Base-by-base conservation (phyloP, 352 stramenopile genomes). In the Phytopythium ostracodes region DNA sequence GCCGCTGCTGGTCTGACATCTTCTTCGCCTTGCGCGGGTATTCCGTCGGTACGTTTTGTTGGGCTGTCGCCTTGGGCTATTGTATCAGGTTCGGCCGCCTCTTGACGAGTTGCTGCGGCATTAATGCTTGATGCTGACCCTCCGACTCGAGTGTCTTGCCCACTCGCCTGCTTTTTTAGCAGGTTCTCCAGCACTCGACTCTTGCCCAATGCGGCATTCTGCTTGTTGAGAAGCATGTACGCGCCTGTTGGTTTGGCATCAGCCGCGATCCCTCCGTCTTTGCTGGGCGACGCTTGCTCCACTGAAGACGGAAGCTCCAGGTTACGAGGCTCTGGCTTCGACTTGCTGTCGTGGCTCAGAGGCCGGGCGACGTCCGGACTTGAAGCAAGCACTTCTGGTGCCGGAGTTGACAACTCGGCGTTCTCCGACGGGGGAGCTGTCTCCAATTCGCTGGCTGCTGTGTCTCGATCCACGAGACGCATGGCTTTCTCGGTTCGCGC, bases 141-240 rank as follows among this genome's bases (percentile, higher is more conserved):
- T 27, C 22, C 42, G 25, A n/a, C 10, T 42, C 8, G 12, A 4
- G 25, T 17, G 7, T 36, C 47, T 38, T 38, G 25, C 25, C 27
- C 1, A 33, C 31, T 11, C 56, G 36, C 42, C 36, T 74, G 65
- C 58, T 73, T 78, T 18, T 78, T 67, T 12, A 68, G 38, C 22
- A 81, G 60, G 18, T 68, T 79, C 22, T 75, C 70, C 46, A 84
- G 64, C 38, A 79, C 62, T 12, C 71, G 72, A 56, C 56, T 65
- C 63, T 84, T 83, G 5, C 72, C 74, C 6, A 62, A 61, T 4
- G 42, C 66, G 29, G 63, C 36, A 15, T 61, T 59, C 43, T 82
- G 68, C 38, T 79, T 79, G 44, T 56, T 68, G 59, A 82, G 65
- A 36, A 84, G 66, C 64, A 79, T 81, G 60, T 72, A 81, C 22